Conservation (phyloP, 306 rosid genomes). For the Citrullus colocynthis region DNA sequence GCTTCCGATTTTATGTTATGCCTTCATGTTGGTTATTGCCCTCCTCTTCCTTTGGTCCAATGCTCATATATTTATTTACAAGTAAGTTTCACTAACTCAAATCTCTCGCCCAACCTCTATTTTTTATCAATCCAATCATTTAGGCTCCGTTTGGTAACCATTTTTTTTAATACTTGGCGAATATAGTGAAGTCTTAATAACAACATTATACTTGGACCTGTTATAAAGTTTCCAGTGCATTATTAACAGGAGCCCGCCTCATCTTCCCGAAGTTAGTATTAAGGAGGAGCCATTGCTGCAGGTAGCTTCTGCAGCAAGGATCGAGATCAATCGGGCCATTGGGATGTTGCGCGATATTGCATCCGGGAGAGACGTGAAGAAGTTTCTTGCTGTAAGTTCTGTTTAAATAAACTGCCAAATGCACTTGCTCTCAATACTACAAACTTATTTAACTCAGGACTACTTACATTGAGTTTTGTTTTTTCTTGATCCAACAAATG, state of each 20-base stretch:
- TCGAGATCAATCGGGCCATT: constrained; percentile 49
- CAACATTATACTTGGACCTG: neutral
- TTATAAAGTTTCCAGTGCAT: neutral
- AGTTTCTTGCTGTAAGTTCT: constrained; percentile 50
- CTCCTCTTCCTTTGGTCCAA: constrained; percentile 76
- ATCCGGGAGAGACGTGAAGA: constrained; percentile 71
- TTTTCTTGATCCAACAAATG: neutral
- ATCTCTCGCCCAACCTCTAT: neutral
- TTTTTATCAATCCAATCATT: too few relatives aligned
- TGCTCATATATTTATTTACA: constrained; percentile 60
- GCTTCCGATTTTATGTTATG: constrained; percentile 59
- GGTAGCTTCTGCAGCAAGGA: constrained; percentile 41
- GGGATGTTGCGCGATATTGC: constrained; percentile 37
- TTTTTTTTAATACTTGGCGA: too few relatives aligned
- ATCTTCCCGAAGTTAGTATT: constrained; percentile 49
- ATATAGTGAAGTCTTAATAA: too few relatives aligned
- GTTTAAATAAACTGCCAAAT: neutral
- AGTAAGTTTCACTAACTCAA: constrained; percentile 30
- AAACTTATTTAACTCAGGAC: neutral
- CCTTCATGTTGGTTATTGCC: constrained; percentile 39
- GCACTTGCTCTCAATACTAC: neutral
- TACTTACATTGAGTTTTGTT: neutral
- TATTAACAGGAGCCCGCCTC: constrained; percentile 59
- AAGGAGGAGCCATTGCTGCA: constrained; percentile 60
- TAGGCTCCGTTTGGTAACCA: too few relatives aligned